Evolutionary conservation across 805 yeast genomes (phyloP), one percentile per base, ranked within the genome.

Genomic region (Candida yuanshanica): DNA sequence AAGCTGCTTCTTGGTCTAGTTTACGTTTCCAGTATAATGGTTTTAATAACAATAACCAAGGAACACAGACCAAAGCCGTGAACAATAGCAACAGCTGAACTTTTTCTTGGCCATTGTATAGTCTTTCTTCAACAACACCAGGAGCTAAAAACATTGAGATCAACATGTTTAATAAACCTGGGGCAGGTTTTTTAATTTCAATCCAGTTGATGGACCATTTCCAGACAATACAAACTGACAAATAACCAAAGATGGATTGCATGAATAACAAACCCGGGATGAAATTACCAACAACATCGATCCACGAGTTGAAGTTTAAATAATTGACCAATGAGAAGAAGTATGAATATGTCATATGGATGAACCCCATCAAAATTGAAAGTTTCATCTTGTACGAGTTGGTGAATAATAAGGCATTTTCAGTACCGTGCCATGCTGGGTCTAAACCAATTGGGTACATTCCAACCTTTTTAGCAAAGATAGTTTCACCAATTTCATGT

Each of bases 341-440:
- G 60, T 77, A 82, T 2, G 96, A 87, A 64, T 91, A 93, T 10
- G 90, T 68, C 99, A 93, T 93, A 65, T 93, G 99, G 33, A 77
- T 65, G 65, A 83, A 91, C 4, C 99, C 99, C 91, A 93, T 83
- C 53, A 93, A 72, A 44, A 93, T 83, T 2, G 98, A 89, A 47
- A 93, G 70, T 64, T 93, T 93, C 99, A 93, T 93, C 72, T 93
- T 93, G 68, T 88, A 93, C 4, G 98, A 90, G 68, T 93, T 93
- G 42, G 95, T 77, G 65, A 93, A 93, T 45, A 95, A 67, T 56
- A 93, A 72, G 36, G 81, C 81, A 68, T 93, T 93, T 51, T 93
- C 99, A 35, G 98, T 76, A n/a, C 97, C 96, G 63, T 93, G 99
- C 99, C 99, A 93, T 12, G 83, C 85, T 47, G 83, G 85, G 65